Percentiles rank a stretch among this genome's conserved stretches.
Evolutionary conservation across 495 filamentous ascomycete species (phyloP).

Genomic region (Talaromyces thailandensis): DNA sequence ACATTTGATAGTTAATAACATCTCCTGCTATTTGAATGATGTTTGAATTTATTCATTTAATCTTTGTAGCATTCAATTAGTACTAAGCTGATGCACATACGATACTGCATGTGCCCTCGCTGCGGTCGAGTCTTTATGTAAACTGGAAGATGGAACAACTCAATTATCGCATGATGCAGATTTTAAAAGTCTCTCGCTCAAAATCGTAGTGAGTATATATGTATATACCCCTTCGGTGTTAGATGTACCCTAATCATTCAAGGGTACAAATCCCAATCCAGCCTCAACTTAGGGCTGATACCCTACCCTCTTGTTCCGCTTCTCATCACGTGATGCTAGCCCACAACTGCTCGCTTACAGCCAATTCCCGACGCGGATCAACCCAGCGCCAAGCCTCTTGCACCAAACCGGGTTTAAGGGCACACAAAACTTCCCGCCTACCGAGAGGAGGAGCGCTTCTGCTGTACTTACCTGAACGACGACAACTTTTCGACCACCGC

Average conservation of each 20-base stretch:
- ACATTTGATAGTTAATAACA: background rate
- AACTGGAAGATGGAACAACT: background rate
- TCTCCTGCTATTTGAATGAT: background rate
- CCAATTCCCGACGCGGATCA: background rate
- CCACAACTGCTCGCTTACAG: background rate
- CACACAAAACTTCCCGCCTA: background rate
- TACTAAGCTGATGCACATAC: background rate
- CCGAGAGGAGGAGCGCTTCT: background rate
- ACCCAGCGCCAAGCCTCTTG: background rate
- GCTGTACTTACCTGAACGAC: background rate
- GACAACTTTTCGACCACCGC: background rate
- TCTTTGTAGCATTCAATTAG: background rate
- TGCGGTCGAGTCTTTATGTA: background rate
- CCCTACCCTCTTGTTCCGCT: background rate
- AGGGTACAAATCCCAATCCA: background rate
- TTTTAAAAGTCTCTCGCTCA: background rate
- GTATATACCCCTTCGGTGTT: too few species aligned
- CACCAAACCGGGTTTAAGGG: background rate
- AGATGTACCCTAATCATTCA: background rate
- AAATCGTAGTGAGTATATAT: too few species aligned
- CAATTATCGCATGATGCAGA: background rate
- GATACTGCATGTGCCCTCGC: background rate
- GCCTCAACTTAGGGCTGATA: background rate
- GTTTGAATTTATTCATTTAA: background rate
- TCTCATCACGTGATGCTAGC: background rate